These are phyloP conservation scores for Tephrocybe sp. DNA, from an alignment of 768 basidiomycete species.

Conservation along the genomic window DNA sequence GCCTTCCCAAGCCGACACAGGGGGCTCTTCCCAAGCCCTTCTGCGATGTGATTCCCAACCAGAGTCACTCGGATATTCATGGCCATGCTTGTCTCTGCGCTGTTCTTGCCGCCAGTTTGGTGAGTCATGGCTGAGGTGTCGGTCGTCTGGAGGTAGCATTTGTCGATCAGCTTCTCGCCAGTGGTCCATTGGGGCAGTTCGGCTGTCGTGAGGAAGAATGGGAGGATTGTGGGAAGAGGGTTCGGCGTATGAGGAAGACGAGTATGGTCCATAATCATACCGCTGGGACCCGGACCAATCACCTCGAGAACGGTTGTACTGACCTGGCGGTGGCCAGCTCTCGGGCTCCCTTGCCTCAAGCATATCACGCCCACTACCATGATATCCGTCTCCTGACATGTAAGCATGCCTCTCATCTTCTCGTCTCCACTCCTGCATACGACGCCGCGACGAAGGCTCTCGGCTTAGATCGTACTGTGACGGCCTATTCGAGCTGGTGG, in stretches of 20 bases:
- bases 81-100: slow-evolving; percentile 37
- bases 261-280: slow-evolving; percentile 40
- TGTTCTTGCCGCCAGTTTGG: slow-evolving; percentile 36
- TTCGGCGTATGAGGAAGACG: slow-evolving; percentile 46
- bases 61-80: slow-evolving; percentile 42
- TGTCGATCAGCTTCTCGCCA: slow-evolving; percentile 42
- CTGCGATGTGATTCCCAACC: slow-evolving; percentile 55
- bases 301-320: slow-evolving; percentile 40
- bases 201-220: slow-evolving; percentile 36
- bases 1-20: slow-evolving; percentile 24
- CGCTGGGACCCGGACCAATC: slow-evolving; percentile 48
- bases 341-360: slow-evolving; percentile 42
- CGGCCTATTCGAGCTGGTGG: slow-evolving; percentile 39
- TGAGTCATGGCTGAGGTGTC: slow-evolving; percentile 25
- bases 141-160: slow-evolving; percentile 16
- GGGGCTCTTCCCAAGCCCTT: slow-evolving; percentile 37
- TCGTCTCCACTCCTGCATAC: slow-evolving; percentile 49
- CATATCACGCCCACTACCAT: slow-evolving; percentile 42
- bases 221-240: slow-evolving; percentile 39
- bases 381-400: slow-evolving; percentile 42
- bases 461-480: slow-evolving; percentile 44
- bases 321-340: slow-evolving; percentile 43
- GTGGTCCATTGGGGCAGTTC: slow-evolving; percentile 36
- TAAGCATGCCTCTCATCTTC: slow-evolving; percentile 42
- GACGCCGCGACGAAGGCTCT: slow-evolving; percentile 52